Base-by-base conservation (phyloP, 2,329 filamentous ascomycete species). In the Fusarium setosum region DNA sequence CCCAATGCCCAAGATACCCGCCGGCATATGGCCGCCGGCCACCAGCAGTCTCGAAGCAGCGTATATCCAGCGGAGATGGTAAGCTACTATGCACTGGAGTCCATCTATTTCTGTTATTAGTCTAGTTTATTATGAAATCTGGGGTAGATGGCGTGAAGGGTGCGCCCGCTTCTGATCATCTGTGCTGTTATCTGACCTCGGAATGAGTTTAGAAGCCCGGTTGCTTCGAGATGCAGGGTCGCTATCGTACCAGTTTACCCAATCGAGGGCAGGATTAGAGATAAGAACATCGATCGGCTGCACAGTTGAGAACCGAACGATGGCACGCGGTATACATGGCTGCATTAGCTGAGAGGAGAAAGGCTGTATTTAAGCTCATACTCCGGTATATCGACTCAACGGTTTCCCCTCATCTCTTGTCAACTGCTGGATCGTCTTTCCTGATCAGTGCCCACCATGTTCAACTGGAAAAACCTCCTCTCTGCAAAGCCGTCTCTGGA, bases 401-500 rank as follows among this genome's bases (percentile, higher is more conserved):
- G 6, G 10, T n/a, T 29, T 23, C 20, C 45, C 45, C 45, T 34
- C 45, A 34, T 35, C 24, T n/a, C 15, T 34, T 4, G 13, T 34
- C 32, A 20, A 12, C 11, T 12, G 7, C 13, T n/a, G 20, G 20
- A 6, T 20, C n/a, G 35, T 21, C 24, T 34, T 44, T 17, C 42
- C 37, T 49, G 20, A 38, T 17, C n/a, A 37, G 29, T 31, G 50
- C 40, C 24, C 34, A 31, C 42, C 31, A 68, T 68, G 65, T 58
- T 67, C 44, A 58, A 40, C 56, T 73, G 71, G 71, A 54, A 60
- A 9, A 63, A 47, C 3, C 56, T 69, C 3, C 17, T 70, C 34
- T 69, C 65, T 3, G 31, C 65, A 7, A 70, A 70, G 61, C 74
- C 74, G 69, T 75, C 73, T 29, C 62, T 76, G 18, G 74, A 76